These are phyloP conservation scores for Schizopora paradoxa DNA, from an alignment of 1,284 basidiomycete species.

Conservation along the genomic window DNA sequence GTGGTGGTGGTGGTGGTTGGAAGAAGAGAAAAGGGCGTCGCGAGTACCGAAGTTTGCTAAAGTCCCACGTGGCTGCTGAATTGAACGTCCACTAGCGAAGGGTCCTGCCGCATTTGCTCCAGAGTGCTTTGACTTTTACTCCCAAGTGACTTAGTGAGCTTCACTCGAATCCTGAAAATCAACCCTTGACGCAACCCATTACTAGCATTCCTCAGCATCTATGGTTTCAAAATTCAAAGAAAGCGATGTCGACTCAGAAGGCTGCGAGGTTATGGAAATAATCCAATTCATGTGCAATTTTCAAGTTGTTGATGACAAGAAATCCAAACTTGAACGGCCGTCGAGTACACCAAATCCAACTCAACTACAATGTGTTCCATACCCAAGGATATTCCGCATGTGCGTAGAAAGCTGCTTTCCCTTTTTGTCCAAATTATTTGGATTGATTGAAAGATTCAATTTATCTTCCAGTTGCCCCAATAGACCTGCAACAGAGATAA, in stretches of 20 bases:
- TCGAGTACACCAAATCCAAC: constrained; percentile 13
- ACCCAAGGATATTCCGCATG: constrained; percentile 69
- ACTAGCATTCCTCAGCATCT: too few relatives aligned
- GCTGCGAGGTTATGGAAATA: constrained; percentile 63
- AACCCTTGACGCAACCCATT: too few relatives aligned
- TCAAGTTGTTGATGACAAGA: constrained; percentile 29
- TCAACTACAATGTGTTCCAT: constrained; percentile 56
- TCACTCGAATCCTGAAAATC: too few relatives aligned
- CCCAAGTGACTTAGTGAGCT: too few relatives aligned
- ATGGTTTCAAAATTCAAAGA: too few relatives aligned
- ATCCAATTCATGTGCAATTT: constrained; percentile 60
- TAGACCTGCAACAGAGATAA: constrained; percentile 65
- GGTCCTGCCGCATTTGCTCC: too few relatives aligned
- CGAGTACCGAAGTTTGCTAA: constrained; percentile 29
- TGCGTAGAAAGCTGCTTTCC: constrained; percentile 32
- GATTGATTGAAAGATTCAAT: not conserved
- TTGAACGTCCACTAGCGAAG: not conserved
- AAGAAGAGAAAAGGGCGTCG: constrained; percentile 31
- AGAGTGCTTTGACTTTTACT: too few relatives aligned
- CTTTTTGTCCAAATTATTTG: constrained; percentile 3
- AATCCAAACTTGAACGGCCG: constrained; percentile 1
- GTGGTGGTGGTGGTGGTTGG: constrained; percentile 27
- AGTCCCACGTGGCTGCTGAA: constrained; percentile 10
- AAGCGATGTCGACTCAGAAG: constrained; percentile 10
- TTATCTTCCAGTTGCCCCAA: constrained; percentile 49